A percentile compares a stretch with the other conserved stretches of the same genome.
phyloP scores from a whole-genome alignment of 2,329 filamentous ascomycete species.

The Ophiobolus disseminans region DNA sequence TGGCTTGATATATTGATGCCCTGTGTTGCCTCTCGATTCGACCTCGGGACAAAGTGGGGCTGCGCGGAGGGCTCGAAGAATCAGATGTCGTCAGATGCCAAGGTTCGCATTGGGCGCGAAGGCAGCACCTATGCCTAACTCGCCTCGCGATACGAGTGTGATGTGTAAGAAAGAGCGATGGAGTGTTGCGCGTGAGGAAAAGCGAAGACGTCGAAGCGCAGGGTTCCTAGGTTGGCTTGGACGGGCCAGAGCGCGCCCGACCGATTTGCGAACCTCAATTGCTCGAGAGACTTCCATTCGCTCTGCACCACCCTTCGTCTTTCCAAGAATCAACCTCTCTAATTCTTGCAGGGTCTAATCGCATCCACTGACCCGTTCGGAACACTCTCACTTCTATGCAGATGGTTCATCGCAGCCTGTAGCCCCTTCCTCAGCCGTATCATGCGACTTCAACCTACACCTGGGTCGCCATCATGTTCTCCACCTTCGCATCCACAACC shows the following conservation, averaged over 20 bases:
- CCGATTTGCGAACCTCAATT: conserved; percentile 41
- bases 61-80: too few relatives aligned
- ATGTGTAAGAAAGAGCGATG: too few relatives aligned
- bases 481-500: conserved; percentile 41
- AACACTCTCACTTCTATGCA: conserved; percentile 19
- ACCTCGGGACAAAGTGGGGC: too few relatives aligned
- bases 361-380: conserved; percentile 19
- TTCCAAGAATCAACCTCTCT: conserved; percentile 38
- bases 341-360: conserved; percentile 27
- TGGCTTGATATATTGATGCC: too few relatives aligned
- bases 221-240: conserved; percentile 22
- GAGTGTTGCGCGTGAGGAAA: too few relatives aligned
- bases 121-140: too few relatives aligned
- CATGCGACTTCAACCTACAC: conserved; percentile 32
- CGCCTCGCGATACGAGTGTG: too few relatives aligned
- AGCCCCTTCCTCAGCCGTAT: conserved; percentile 29
- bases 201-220: too few relatives aligned
- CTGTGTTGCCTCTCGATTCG: too few relatives aligned
- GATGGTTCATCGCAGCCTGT: conserved; percentile 31
- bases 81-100: too few relatives aligned
- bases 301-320: conserved; percentile 31
- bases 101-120: too few relatives aligned
- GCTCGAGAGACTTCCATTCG: conserved; percentile 25
- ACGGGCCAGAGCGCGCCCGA: conserved; percentile 15
- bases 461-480: conserved; percentile 40